Evolutionary conservation across 2,329 filamentous ascomycete species (phyloP), one percentile per base, ranked within the genome.

Genomic region (Aspergillus versicolor): DNA sequence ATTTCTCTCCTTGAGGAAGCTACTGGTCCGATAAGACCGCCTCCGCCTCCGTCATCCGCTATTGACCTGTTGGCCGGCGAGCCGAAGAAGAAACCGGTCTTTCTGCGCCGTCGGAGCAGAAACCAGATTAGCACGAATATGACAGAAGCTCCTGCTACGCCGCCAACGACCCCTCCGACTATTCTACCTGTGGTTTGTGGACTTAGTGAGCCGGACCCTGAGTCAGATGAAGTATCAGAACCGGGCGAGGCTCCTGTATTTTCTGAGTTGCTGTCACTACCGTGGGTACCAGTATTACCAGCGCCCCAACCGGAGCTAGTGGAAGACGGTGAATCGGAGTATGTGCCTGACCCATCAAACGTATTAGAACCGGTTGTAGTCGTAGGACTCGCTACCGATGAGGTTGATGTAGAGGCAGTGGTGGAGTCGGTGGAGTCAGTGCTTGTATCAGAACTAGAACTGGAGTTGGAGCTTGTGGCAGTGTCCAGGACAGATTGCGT

Each of bases 91-190:
- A 57, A 45, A 9, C 55, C 73, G 60, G 79, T 79, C 67, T 82
- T 83, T 65, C 82, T 80, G 57, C 78, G 76, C 46, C 84, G 72
- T 49, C 56, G 54, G 27, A 63, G 51, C 21, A 70, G 30, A 19
- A 57, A 52, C 11, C 48, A 54, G 12, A 52, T 19, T 17, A 57
- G 40, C 6, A 57, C 11, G 12, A 57, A 45, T 11, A 57, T 15
- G 8, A 57, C 13, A 4, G 50, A 32, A 12, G 83, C 80, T 34
- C 84, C 85, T 34, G 84, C 83, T 49, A 86, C 77, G 45, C 84
- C 84, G 15, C 85, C 85, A 24, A 88, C 77, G n/a, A 87, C 82
- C 46, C 84, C 84, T 7, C 85, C 85, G 19, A 86, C 83, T 3
- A 87, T 80, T 57, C 79, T 78, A 15, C 80, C 79, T 22, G 81